These are phyloP conservation scores for Melocanna baccifera DNA, from an alignment of 176 grass and related monocot species.

Conservation along the genomic window DNA sequence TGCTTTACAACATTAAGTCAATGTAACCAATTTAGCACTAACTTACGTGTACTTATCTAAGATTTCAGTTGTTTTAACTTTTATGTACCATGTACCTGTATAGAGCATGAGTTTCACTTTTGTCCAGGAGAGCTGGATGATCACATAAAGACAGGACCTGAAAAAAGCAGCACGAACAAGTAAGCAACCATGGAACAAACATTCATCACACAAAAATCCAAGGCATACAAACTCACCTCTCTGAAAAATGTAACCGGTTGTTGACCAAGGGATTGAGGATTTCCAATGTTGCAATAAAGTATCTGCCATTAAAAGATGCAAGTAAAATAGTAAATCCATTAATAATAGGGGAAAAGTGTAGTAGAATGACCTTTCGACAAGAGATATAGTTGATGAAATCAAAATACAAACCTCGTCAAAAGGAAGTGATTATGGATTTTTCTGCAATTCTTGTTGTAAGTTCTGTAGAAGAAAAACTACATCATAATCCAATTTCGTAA, in stretches of 20 bases:
- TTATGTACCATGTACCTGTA: slow-evolving; percentile 81
- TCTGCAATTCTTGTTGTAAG: slow-evolving; percentile 74
- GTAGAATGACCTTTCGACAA: not conserved
- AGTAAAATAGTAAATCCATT: slow-evolving; percentile 4
- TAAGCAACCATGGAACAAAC: slow-evolving; percentile 35
- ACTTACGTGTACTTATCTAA: slow-evolving; percentile 2
- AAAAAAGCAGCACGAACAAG: slow-evolving; percentile 6
- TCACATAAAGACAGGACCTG: slow-evolving; percentile 82
- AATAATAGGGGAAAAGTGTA: not conserved
- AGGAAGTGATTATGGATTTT: slow-evolving; percentile 79
- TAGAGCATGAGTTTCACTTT: slow-evolving; percentile 80
- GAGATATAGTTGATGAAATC: not conserved
- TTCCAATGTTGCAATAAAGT: slow-evolving; percentile 92
- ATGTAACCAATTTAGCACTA: not conserved
- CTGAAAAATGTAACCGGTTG: slow-evolving; percentile 93
- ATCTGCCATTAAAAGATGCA: slow-evolving; percentile 47
- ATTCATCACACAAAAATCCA: slow-evolving; percentile 7
- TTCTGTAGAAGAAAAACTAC: slow-evolving; percentile 54
- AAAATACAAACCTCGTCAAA: slow-evolving; percentile 71
- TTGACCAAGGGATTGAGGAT: slow-evolving; percentile 91
- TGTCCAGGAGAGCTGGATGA: slow-evolving; percentile 79
- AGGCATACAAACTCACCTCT: slow-evolving; percentile 55
- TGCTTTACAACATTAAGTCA: not conserved
- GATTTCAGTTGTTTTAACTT: not conserved
- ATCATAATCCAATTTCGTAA: slow-evolving; percentile 17